phyloP scores from a whole-genome alignment of 164 flowering plant genomes.

The Tetracentron sinense region DNA sequence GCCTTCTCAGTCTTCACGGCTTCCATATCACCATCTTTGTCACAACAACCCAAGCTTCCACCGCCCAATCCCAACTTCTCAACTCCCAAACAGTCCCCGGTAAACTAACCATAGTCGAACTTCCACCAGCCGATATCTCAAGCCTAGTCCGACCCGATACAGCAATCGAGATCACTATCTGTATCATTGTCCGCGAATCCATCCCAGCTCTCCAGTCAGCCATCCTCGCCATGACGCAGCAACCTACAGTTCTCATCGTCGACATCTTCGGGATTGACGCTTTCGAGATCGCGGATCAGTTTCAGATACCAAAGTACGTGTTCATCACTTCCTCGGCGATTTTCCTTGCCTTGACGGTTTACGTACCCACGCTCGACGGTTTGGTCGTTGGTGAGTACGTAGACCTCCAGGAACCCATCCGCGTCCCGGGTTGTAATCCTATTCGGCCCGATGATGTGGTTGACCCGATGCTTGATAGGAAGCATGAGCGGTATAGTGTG shows the following conservation, averaged over 20 bases:
- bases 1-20: conserved; percentile 29
- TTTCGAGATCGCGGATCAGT: conserved; percentile 20
- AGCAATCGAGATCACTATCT: conserved; percentile 10
- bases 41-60: conserved; percentile 28
- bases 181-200: conserved; percentile 16
- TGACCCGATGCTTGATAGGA: conserved; percentile 25
- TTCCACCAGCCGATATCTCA: conserved; percentile 30
- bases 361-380: conserved; percentile 30
- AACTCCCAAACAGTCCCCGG: conserved; percentile 16
- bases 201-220: conserved; percentile 19
- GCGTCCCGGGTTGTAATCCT: conserved; percentile 36
- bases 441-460: conserved; percentile 22
- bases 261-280: conserved; percentile 38
- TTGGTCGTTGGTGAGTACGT: conserved; percentile 27
- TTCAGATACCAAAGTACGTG: conserved; percentile 26
- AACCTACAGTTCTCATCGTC: conserved; percentile 25
- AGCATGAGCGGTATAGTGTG: conserved; percentile 25
- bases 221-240: conserved; percentile 8
- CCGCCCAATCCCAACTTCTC: conserved; percentile 30
- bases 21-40: conserved; percentile 26
- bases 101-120: conserved; percentile 22
- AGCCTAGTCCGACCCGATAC: conserved; percentile 7
- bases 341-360: conserved; percentile 24
- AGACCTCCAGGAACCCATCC: conserved; percentile 29
- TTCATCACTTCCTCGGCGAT: conserved; percentile 26